Evolutionary conservation across 371 early-diverging fungal genomes (phyloP).

Genomic region (Fennellomyces sp.): DNA sequence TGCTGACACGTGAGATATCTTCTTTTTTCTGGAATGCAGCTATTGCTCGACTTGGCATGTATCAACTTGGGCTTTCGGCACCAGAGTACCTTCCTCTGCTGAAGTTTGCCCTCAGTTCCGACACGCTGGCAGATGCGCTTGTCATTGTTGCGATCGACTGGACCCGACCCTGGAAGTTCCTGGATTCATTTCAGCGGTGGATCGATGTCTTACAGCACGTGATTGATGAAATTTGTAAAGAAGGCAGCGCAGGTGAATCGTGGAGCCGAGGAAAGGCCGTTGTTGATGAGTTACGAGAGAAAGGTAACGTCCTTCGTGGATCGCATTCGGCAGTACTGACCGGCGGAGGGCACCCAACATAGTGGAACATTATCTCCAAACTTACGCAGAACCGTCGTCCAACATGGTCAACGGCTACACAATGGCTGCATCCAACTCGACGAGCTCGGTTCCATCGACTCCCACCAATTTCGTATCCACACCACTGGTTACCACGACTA

Average conservation of each 20-base stretch:
- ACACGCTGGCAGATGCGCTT: constrained; percentile 66
- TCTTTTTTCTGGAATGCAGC: no score
- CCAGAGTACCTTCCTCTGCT: constrained; percentile 75
- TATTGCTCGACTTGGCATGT: constrained; percentile 84
- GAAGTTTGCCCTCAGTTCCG: constrained; percentile 72
- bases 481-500: constrained; percentile 49
- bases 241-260: constrained; percentile 52
- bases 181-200: constrained; percentile 85
- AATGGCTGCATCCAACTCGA: constrained; percentile 41
- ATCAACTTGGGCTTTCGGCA: constrained; percentile 81
- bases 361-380: constrained; percentile 67
- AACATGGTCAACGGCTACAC: constrained; percentile 28
- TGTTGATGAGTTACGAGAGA: constrained; percentile 76
- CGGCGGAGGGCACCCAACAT: neutral
- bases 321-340: neutral
- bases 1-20: no score
- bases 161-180: constrained; percentile 89
- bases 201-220: constrained; percentile 70
- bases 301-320: constrained; percentile 43
- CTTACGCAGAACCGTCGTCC: constrained; percentile 55
- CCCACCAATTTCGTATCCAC: constrained; percentile 22
- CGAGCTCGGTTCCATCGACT: constrained; percentile 31
- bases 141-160: constrained; percentile 89
- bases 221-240: constrained; percentile 62
- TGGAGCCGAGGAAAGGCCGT: constrained; percentile 73